phyloP scores from a whole-genome alignment of 306 rosid genomes.

The Acacia confusa region DNA sequence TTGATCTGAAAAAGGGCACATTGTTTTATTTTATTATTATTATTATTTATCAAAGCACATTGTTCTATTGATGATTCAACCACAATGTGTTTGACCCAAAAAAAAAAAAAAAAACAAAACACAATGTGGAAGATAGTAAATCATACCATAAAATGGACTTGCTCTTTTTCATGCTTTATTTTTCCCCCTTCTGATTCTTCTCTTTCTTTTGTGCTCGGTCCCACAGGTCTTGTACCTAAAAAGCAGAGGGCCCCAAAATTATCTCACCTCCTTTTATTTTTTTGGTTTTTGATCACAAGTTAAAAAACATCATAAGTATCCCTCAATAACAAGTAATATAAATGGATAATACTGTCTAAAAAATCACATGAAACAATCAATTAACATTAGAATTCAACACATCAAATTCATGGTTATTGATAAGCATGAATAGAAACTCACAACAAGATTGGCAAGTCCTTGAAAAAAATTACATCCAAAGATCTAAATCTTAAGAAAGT shows the following conservation, averaged over 20 bases:
- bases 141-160: not conserved
- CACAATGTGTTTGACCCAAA: too few species aligned
- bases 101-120: too few species aligned
- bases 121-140: not conserved
- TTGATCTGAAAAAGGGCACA: constrained; percentile 40
- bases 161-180: not conserved
- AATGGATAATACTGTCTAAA: not conserved
- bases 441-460: not conserved
- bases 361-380: not conserved
- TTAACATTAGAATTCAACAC: not conserved
- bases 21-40: constrained; percentile 36
- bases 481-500: not conserved
- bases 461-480: not conserved
- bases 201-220: not conserved
- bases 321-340: not conserved
- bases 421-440: not conserved
- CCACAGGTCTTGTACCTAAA: not conserved
- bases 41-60: too few species aligned
- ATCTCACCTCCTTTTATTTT: not conserved
- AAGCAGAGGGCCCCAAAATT: not conserved
- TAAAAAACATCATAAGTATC: not conserved
- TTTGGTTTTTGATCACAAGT: not conserved
- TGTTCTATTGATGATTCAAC: constrained; percentile 40
- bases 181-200: not conserved
- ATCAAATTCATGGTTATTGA: not conserved